Base-by-base conservation (phyloP, 2,329 filamentous ascomycete genomes). In the Fusarium clavum region DNA sequence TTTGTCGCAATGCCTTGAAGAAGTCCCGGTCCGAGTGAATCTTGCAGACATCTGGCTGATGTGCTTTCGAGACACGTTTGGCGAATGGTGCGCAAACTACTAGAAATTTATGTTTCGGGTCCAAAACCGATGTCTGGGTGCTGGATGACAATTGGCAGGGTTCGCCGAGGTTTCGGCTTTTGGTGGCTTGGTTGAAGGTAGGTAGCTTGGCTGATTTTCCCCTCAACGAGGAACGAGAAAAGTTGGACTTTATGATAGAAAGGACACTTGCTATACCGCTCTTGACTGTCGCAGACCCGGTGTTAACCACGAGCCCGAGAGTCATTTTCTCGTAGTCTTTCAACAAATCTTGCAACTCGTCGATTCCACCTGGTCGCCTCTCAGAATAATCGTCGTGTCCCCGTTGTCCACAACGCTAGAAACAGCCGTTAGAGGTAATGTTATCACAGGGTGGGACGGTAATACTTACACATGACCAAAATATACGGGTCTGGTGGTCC, bases 21-120 rank as follows among this genome's bases (percentile, higher is more conserved):
- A 61, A 52, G 16, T 67, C 64, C 2, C 43, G 52, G 8, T 67
- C 64, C 0, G 64, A 64, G 20, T 53, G 25, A 10, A 67, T 48
- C 4, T 44, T 49, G 45, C 61, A 64, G 9, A 67, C 57, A 46
- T 67, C 61, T 6, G 61, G 64, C 16, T 67, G 64, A 11, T 64
- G 52, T 11, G 41, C 38, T 4, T 67, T 64, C 2, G 41, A 46
- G 3, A 32, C 56, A 10, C 43, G 59, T 16, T 47, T 32, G 40
- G 44, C 27, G 18, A 64, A 67, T 2, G 64, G 56, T 8, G 58
- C 41, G 14, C 64, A 64, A 1, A 67, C 16, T 2, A 64, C 29
- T 9, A 67, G 22, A 16, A 54, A 67, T 22, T 38, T 64, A 18
- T 57, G 56, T 5, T 45, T 43, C 34, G 47, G 47, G 6, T 34